Evolutionary conservation across 2,329 filamentous ascomycete species (phyloP).

Genomic region (Ilyonectria robusta): DNA sequence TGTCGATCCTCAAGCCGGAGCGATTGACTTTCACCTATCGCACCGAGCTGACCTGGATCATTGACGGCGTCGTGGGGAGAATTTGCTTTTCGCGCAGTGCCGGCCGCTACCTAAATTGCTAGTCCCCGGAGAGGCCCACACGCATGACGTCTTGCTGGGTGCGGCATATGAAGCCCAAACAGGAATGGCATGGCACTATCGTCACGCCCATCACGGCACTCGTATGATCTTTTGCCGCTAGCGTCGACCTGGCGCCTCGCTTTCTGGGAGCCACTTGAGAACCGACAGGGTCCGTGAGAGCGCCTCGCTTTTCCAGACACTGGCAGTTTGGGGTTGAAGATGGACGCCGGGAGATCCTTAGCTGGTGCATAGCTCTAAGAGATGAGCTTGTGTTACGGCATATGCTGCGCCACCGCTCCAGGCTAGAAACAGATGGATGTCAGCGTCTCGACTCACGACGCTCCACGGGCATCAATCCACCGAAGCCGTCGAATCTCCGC

Average conservation of each 20-base stretch:
- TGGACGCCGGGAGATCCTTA: constrained; percentile 9
- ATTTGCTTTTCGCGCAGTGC: constrained; percentile 50
- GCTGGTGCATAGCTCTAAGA: constrained; percentile 14
- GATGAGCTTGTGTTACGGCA: constrained; percentile 20
- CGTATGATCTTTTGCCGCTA: constrained; percentile 49
- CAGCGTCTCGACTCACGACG: neutral
- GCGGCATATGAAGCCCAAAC: constrained; percentile 45
- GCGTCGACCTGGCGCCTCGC: constrained; percentile 37
- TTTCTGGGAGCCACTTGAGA: constrained; percentile 43
- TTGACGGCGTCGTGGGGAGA: constrained; percentile 35
- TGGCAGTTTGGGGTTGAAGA: constrained; percentile 31
- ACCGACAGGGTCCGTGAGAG: constrained; percentile 29
- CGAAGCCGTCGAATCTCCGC: neutral
- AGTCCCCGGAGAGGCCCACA: constrained; percentile 44
- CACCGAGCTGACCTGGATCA: constrained; percentile 36
- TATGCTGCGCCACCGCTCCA: constrained; percentile 11
- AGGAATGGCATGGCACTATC: constrained; percentile 42
- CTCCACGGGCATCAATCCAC: neutral
- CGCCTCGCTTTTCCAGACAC: constrained; percentile 33
- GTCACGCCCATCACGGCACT: constrained; percentile 44
- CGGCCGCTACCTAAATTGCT: constrained; percentile 42
- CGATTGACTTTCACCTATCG: constrained; percentile 44
- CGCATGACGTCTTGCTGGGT: constrained; percentile 48
- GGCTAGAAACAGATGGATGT: constrained; percentile 3
- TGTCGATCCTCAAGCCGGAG: constrained; percentile 43